Evolutionary conservation across 805 yeast genomes (phyloP).

Genomic region (Lipomyces japonicus): DNA sequence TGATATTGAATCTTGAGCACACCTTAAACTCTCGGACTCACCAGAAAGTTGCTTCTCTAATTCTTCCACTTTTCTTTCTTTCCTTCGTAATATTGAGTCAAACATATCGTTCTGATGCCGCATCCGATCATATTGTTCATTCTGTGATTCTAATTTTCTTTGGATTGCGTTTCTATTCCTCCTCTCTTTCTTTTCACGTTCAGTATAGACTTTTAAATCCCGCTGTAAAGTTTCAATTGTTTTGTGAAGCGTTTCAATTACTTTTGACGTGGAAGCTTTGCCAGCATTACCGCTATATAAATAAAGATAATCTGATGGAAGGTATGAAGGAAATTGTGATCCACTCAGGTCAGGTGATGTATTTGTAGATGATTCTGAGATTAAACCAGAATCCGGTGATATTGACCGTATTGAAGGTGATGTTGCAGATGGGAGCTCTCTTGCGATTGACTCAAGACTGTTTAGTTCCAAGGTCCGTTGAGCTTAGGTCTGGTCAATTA

Average conservation of each 20-base stretch:
- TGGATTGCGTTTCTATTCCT: conserved; percentile 50
- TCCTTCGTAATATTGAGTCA: conserved; percentile 62
- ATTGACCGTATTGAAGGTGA: neutral
- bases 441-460: conserved; percentile 23
- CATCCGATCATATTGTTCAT: conserved; percentile 49
- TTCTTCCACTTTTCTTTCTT: conserved; percentile 64
- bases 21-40: conserved; percentile 3
- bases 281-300: conserved; percentile 1
- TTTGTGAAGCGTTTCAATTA: conserved; percentile 44
- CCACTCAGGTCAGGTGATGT: neutral
- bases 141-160: conserved; percentile 50
- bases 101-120: conserved; percentile 77
- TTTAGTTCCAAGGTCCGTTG: conserved; percentile 18
- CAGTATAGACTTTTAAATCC: conserved; percentile 44
- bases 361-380: neutral
- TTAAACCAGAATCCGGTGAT: conserved; percentile 1
- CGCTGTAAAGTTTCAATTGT: conserved; percentile 54
- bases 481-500: conserved; percentile 3
- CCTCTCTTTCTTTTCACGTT: conserved; percentile 46
- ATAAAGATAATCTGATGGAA: neutral
- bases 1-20: conserved; percentile 1
- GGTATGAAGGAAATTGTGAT: neutral
- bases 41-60: conserved; percentile 51
- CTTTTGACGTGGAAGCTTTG: conserved; percentile 5
- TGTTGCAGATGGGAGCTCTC: conserved; percentile 12